phyloP scores from a whole-genome alignment of 371 early-diverging fungal genomes.

The Circinella umbellata region DNA sequence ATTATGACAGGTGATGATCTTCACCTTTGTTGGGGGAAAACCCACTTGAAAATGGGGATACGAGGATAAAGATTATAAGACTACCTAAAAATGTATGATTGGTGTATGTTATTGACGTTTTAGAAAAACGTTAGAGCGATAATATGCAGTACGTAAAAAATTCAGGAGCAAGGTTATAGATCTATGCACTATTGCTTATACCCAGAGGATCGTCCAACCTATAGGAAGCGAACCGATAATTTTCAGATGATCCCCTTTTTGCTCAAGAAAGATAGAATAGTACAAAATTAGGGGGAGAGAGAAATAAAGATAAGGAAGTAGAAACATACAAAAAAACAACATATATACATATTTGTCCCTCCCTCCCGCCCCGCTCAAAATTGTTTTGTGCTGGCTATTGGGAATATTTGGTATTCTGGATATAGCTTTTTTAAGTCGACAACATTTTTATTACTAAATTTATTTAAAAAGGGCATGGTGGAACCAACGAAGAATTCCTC shows the following conservation, averaged over 20 bases:
- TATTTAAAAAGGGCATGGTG: background rate
- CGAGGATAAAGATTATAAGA: background rate
- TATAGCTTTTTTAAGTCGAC: background rate
- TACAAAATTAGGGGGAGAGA: too few relatives aligned
- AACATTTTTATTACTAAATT: background rate
- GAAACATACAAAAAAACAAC: too few relatives aligned
- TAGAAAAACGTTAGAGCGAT: background rate
- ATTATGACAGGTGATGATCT: background rate
- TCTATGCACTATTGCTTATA: background rate
- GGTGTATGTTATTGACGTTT: background rate
- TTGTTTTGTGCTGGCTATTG: too few relatives aligned
- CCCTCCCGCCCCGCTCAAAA: too few relatives aligned
- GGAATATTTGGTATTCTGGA: too few relatives aligned
- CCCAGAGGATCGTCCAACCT: constrained; percentile 12
- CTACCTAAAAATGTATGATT: too few relatives aligned
- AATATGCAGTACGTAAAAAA: background rate
- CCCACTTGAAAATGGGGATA: background rate
- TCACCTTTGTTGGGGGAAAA: constrained; percentile 2
- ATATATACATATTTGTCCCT: too few relatives aligned
- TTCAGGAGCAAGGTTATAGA: background rate
- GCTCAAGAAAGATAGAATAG: background rate
- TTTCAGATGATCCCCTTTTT: background rate
- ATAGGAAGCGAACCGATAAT: constrained; percentile 1
- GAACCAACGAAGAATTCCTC: background rate
- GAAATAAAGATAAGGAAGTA: background rate